A percentile compares a stretch with the other conserved stretches of the same genome.
These are phyloP conservation scores for Ustilago sp. DNA, from an alignment of 1,284 basidiomycete species.

Conservation along the genomic window DNA sequence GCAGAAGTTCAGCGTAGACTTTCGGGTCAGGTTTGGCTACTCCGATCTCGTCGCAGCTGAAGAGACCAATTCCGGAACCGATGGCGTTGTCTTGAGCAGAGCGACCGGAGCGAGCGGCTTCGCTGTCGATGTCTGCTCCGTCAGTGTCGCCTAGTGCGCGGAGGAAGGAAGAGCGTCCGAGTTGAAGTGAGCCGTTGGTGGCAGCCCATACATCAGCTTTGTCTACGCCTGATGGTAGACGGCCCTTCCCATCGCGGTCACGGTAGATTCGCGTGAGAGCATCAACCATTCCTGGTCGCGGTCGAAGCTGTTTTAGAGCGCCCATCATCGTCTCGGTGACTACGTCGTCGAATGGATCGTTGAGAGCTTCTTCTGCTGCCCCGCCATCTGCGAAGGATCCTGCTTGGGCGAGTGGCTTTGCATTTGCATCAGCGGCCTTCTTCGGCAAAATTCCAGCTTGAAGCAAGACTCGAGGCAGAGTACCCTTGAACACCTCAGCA, in stretches of 20 bases:
- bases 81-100: conserved; percentile 15
- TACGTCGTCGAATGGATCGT: conserved; percentile 36
- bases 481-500: conserved; percentile 53
- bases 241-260: conserved; percentile 39
- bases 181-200: conserved; percentile 55
- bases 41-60: conserved; percentile 60
- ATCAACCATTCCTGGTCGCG: conserved; percentile 59
- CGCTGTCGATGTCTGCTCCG: conserved; percentile 48
- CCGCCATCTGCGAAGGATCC: conserved; percentile 37
- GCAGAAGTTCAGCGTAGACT: conserved; percentile 54
- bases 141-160: conserved; percentile 39
- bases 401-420: conserved; percentile 26
- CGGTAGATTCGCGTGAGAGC: conserved; percentile 54
- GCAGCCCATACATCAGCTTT: conserved; percentile 60
- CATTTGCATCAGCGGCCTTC: conserved; percentile 4
- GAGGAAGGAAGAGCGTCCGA: conserved; percentile 40
- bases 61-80: conserved; percentile 51
- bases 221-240: conserved; percentile 22
- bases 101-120: conserved; percentile 25
- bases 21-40: conserved; percentile 59
- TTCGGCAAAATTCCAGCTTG: conserved; percentile 56
- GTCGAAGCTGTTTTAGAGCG: conserved; percentile 44
- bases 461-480: conserved; percentile 53
- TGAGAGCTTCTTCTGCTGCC: conserved; percentile 36
- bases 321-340: conserved; percentile 56